Evolutionary conservation across 345 rosid species (phyloP).

Genomic region (Eucalyptus polybractea): DNA sequence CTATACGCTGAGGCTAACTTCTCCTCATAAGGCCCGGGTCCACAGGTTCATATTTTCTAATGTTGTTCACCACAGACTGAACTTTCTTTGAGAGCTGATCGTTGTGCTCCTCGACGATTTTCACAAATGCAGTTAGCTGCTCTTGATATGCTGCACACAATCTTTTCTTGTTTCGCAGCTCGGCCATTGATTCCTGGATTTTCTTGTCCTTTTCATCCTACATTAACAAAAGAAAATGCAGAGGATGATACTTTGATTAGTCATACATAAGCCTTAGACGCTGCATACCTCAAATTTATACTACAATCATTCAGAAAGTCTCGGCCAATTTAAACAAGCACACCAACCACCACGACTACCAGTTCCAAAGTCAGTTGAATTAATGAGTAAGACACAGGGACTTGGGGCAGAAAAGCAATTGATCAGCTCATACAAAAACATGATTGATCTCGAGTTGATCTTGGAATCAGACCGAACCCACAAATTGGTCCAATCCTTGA

Average conservation of each 20-base stretch:
- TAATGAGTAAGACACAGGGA: not conserved
- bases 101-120: constrained; percentile 10
- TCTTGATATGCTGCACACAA: too few relatives aligned
- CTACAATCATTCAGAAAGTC: not conserved
- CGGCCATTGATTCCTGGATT: not conserved
- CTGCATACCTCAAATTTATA: not conserved
- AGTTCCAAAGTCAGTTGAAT: not conserved
- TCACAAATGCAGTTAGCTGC: constrained; percentile 7
- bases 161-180: too few relatives aligned
- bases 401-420: not conserved
- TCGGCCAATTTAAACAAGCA: not conserved
- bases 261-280: not conserved
- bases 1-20: not conserved
- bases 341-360: not conserved
- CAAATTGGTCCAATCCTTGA: too few relatives aligned
- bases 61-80: constrained; percentile 8
- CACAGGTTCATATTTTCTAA: constrained; percentile 9
- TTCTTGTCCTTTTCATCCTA: constrained; percentile 13
- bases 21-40: not conserved
- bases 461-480: accelerated
- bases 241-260: not conserved
- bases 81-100: constrained; percentile 5
- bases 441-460: not conserved
- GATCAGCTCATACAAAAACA: not conserved
- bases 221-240: not conserved